A percentile compares a stretch with the other conserved stretches of the same genome.
Evolutionary conservation across 768 basidiomycete species (phyloP).

Genomic region (Naganishia vaughanmartiniae): DNA sequence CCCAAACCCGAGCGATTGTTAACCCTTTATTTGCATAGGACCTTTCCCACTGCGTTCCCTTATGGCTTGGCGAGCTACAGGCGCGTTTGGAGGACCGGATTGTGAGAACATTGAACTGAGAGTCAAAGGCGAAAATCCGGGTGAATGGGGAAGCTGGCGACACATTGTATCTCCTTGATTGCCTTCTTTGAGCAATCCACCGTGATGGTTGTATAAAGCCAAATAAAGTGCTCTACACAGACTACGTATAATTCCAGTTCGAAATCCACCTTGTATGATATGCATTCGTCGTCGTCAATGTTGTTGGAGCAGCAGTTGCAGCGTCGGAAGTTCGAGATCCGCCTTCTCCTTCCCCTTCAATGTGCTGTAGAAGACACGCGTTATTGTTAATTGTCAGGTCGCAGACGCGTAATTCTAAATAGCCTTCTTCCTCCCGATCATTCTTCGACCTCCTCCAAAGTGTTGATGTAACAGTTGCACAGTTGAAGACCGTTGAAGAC

Average conservation of each 20-base stretch:
- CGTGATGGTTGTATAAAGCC: neutral
- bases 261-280: too few relatives aligned
- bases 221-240: too few relatives aligned
- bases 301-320: too few relatives aligned
- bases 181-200: neutral
- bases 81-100: conserved; percentile 50
- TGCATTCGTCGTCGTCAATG: too few relatives aligned
- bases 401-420: too few relatives aligned
- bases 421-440: too few relatives aligned
- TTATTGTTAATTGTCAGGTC: too few relatives aligned
- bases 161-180: conserved; percentile 30
- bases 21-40: conserved; percentile 35
- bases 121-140: conserved; percentile 29
- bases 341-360: neutral
- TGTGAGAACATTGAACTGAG: conserved; percentile 51
- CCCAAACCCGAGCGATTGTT: neutral
- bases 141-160: conserved; percentile 44
- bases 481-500: neutral
- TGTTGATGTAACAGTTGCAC: too few relatives aligned
- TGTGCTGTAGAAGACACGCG: too few relatives aligned
- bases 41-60: conserved; percentile 48
- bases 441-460: too few relatives aligned
- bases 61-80: conserved; percentile 47
- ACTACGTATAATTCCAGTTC: too few relatives aligned
- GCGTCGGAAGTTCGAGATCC: too few relatives aligned